phyloP scores from a whole-genome alignment of 2,329 filamentous ascomycete species.

The Dryadomyces quercivorus region DNA sequence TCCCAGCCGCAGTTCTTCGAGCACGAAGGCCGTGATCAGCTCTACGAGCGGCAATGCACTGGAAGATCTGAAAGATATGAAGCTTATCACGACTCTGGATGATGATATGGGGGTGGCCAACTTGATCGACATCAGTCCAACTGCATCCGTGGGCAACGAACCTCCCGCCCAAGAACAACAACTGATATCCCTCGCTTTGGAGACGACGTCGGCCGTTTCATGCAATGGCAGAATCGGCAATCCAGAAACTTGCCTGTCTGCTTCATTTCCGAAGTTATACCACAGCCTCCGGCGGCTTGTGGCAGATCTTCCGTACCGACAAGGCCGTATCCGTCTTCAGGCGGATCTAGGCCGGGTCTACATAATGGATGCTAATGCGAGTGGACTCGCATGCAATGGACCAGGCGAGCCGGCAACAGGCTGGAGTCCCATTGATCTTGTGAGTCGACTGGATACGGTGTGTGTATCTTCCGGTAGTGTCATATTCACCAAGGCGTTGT shows the following conservation, averaged over 20 bases:
- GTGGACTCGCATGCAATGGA: slow-evolving; percentile 15
- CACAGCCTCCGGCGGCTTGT: slow-evolving; percentile 7
- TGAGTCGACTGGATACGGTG: slow-evolving; percentile 9
- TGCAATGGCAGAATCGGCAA: neutral
- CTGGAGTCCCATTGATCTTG: slow-evolving; percentile 13
- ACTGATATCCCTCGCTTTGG: neutral
- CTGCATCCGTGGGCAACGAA: neutral
- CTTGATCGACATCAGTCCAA: neutral
- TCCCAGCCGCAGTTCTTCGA: neutral
- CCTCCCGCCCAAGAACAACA: neutral
- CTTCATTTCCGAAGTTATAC: neutral
- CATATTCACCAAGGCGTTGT: slow-evolving; percentile 18
- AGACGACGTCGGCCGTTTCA: neutral
- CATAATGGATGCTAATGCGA: slow-evolving; percentile 11
- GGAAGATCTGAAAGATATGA: neutral
- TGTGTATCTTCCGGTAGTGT: slow-evolving; percentile 8
- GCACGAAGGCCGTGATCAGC: neutral
- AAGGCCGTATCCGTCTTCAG: slow-evolving; percentile 14
- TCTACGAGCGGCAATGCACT: neutral
- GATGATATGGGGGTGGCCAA: neutral
- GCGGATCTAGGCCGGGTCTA: slow-evolving; percentile 19
- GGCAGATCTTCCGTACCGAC: slow-evolving; percentile 10
- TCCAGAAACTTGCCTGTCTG: neutral
- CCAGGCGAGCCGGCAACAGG: slow-evolving; percentile 11
- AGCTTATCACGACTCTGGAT: slow-evolving; percentile 5